phyloP scores from a whole-genome alignment of 768 basidiomycete species.

The Cyathus striatus region DNA sequence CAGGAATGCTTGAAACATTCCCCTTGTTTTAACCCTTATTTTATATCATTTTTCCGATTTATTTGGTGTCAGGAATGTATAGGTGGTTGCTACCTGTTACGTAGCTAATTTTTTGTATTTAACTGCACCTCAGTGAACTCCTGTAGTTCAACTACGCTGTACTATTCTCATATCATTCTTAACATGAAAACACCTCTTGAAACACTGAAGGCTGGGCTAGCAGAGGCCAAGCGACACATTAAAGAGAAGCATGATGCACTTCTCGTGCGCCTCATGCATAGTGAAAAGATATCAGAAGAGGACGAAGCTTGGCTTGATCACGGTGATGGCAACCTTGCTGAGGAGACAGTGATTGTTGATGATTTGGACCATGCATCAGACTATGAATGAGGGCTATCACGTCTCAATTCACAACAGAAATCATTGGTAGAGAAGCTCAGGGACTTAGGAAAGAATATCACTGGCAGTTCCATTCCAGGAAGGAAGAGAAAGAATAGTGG shows the following conservation, averaged over 20 bases:
- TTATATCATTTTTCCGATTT: too few species aligned
- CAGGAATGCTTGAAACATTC: too few species aligned
- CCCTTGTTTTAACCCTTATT: too few species aligned
- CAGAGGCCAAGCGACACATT: neutral
- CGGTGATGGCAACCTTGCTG: conserved; percentile 1
- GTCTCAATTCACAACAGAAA: conserved; percentile 53
- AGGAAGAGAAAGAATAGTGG: neutral
- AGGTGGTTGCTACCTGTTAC: neutral
- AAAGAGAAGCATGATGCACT: neutral
- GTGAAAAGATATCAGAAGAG: neutral
- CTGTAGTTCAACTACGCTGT: neutral
- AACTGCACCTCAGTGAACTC: neutral
- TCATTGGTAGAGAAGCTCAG: conserved; percentile 6
- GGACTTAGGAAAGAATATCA: conserved; percentile 7
- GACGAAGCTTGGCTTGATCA: neutral
- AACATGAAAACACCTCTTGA: neutral
- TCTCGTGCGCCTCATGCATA: neutral
- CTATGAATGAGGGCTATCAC: conserved; percentile 70
- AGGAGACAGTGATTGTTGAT: conserved; percentile 1
- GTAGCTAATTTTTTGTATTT: neutral
- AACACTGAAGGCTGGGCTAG: neutral
- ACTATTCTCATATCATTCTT: neutral
- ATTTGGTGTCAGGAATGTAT: conserved; percentile 1
- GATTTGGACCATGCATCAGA: conserved; percentile 43
- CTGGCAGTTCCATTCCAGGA: conserved; percentile 3